A percentile compares a stretch with the other conserved stretches of the same genome.
Conservation (phyloP, 345 rosid species). For the Camelina neglecta region DNA sequence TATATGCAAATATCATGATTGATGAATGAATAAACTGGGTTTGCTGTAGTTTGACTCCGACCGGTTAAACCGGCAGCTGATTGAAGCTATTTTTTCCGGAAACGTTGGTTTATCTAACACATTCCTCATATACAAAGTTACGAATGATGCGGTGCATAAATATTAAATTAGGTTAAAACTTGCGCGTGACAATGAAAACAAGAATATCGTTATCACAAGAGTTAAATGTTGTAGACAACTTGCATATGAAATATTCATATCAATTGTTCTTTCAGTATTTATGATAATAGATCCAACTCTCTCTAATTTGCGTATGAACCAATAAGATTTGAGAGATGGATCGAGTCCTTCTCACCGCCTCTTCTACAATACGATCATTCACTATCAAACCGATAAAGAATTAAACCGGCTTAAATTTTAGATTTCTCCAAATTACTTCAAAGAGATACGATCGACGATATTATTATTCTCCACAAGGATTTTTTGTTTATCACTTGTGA, state of each 20-base stretch:
- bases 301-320: slow-evolving; percentile 34
- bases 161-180: background rate
- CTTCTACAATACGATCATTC: slow-evolving; percentile 17
- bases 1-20: background rate
- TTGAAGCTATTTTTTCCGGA: background rate
- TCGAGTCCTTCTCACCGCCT: slow-evolving; percentile 41
- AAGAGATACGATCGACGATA: background rate
- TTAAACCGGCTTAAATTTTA: slow-evolving; percentile 20
- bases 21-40: slow-evolving; percentile 14
- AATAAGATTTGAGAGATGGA: slow-evolving; percentile 35
- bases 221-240: slow-evolving; percentile 41
- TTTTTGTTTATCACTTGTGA: background rate
- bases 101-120: background rate
- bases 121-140: background rate
- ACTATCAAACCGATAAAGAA: slow-evolving; percentile 31
- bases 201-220: slow-evolving; percentile 41
- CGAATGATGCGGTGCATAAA: slow-evolving; percentile 6
- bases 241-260: slow-evolving; percentile 38
- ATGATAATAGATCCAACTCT: slow-evolving; percentile 16
- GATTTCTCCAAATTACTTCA: background rate
- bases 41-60: background rate
- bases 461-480: slow-evolving; percentile 12
- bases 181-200: slow-evolving; percentile 15
- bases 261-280: slow-evolving; percentile 39
- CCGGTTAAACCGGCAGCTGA: slow-evolving; percentile 2